phyloP scores from a whole-genome alignment of 1,284 basidiomycete genomes.

The Fomitopsis palustris region DNA sequence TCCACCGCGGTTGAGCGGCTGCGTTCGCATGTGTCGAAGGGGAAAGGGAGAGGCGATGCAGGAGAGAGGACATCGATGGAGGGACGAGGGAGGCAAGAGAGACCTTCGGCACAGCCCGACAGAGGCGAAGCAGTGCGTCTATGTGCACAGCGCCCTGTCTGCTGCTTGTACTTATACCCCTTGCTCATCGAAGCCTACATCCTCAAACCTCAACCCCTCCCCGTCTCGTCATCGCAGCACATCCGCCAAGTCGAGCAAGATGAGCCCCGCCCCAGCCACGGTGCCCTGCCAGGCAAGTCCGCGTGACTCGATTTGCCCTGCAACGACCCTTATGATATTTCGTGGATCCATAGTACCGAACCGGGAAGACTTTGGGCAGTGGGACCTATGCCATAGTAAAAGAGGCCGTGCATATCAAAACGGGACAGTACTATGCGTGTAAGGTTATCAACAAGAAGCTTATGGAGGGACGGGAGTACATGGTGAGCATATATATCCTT shows the following conservation, averaged over 20 bases:
- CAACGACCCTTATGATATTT: slow-evolving; percentile 12
- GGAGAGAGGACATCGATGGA: not conserved
- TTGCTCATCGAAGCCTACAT: not conserved
- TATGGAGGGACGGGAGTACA: slow-evolving; percentile 91
- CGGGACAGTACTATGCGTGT: slow-evolving; percentile 84
- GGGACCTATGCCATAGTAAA: slow-evolving; percentile 92
- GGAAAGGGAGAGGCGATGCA: not conserved
- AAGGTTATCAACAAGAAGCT: slow-evolving; percentile 97
- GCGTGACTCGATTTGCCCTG: not conserved
- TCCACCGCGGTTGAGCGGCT: not conserved
- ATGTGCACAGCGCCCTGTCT: slow-evolving; percentile 2
- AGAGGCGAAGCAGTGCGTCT: slow-evolving; percentile 4
- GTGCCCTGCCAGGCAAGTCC: slow-evolving; percentile 60
- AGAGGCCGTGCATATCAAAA: slow-evolving; percentile 95
- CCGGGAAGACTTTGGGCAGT: slow-evolving; percentile 89
- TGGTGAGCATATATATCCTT: slow-evolving; percentile 48
- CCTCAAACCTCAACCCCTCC: not conserved
- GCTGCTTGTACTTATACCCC: slow-evolving; percentile 1
- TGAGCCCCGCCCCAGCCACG: slow-evolving; percentile 31
- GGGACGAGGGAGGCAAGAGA: not conserved
- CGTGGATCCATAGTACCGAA: slow-evolving; percentile 66
- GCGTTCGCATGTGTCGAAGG: not conserved
- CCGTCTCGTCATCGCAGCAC: not conserved
- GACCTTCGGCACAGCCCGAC: slow-evolving; percentile 1
- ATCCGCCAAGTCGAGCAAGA: not conserved